Evolutionary conservation across 1,284 basidiomycete genomes (phyloP).

Genomic region (Papiliotrema nemorosa): DNA sequence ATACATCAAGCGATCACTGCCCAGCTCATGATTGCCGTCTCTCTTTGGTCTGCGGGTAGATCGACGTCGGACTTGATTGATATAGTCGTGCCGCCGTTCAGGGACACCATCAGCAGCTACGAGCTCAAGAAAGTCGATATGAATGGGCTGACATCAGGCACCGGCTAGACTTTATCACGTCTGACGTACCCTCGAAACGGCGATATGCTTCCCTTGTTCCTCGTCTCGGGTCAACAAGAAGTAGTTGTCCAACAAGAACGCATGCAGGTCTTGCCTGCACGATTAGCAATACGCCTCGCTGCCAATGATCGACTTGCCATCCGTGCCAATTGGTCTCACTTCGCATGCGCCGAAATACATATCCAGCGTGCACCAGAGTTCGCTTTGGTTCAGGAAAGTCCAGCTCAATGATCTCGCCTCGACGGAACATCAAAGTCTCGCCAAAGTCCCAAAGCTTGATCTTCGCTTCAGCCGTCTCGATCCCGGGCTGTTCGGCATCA

Average conservation of each 20-base stretch:
- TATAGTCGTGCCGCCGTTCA: constrained; percentile 30
- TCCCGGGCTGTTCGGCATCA: constrained; percentile 62
- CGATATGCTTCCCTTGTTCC: constrained; percentile 32
- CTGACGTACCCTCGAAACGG: constrained; percentile 30
- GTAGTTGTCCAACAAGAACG: constrained; percentile 38
- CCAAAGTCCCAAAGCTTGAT: constrained; percentile 75
- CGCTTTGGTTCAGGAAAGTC: constrained; percentile 70
- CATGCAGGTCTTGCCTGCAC: constrained; percentile 35
- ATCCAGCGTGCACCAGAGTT: constrained; percentile 62
- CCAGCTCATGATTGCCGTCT: constrained; percentile 18
- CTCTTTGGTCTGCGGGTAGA: background rate
- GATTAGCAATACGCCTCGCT: background rate
- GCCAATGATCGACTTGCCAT: constrained; percentile 19
- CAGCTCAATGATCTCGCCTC: constrained; percentile 75
- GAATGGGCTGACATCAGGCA: constrained; percentile 26
- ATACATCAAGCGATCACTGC: constrained; percentile 30
- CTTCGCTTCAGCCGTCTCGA: constrained; percentile 74
- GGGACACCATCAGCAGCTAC: constrained; percentile 26
- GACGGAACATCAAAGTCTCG: constrained; percentile 66
- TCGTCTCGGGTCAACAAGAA: constrained; percentile 34
- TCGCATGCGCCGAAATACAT: constrained; percentile 31
- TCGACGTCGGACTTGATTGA: constrained; percentile 16
- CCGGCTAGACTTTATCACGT: background rate
- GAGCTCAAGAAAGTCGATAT: constrained; percentile 32
- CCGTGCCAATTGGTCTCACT: constrained; percentile 43